A percentile compares a stretch with the other conserved stretches of the same genome.
Conservation (phyloP, 305 asterid species). For the Andrographis paniculata region DNA sequence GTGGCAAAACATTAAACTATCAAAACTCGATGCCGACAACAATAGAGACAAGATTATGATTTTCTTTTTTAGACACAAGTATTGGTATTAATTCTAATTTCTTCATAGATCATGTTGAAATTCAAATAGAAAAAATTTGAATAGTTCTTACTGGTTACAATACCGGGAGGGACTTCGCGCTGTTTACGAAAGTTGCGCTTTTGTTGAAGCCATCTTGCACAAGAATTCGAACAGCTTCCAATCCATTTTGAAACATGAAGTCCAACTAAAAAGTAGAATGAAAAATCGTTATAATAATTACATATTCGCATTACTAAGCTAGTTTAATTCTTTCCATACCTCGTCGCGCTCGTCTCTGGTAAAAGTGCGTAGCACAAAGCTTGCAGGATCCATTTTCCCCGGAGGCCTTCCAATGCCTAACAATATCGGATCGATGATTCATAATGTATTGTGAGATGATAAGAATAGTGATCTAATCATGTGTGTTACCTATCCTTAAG, state of each 20-base stretch:
- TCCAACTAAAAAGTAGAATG: constrained; percentile 47
- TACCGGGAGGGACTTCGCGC: no score
- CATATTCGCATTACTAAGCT: not conserved
- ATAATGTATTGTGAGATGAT: constrained; percentile 12
- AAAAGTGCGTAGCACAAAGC: constrained; percentile 74
- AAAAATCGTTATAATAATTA: not conserved
- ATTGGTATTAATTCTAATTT: no score
- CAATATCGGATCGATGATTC: not conserved
- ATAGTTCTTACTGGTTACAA: no score
- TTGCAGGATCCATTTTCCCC: constrained; percentile 76
- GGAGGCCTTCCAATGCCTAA: constrained; percentile 95
- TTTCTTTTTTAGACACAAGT: no score
- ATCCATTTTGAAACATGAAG: constrained; percentile 58
- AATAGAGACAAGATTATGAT: no score
- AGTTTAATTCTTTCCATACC: constrained; percentile 31
- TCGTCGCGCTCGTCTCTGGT: constrained; percentile 68
- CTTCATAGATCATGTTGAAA: no score
- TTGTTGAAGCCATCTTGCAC: constrained; percentile 53
- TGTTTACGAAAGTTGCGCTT: constrained; percentile 84
- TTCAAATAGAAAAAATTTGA: no score
- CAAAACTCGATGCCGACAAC: no score
- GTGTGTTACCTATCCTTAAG: constrained; percentile 58
- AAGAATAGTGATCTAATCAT: not conserved
- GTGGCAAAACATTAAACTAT: no score
- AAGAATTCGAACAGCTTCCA: constrained; percentile 78